phyloP scores from a whole-genome alignment of 2,329 filamentous ascomycete species.

The Claviceps lovelessii region DNA sequence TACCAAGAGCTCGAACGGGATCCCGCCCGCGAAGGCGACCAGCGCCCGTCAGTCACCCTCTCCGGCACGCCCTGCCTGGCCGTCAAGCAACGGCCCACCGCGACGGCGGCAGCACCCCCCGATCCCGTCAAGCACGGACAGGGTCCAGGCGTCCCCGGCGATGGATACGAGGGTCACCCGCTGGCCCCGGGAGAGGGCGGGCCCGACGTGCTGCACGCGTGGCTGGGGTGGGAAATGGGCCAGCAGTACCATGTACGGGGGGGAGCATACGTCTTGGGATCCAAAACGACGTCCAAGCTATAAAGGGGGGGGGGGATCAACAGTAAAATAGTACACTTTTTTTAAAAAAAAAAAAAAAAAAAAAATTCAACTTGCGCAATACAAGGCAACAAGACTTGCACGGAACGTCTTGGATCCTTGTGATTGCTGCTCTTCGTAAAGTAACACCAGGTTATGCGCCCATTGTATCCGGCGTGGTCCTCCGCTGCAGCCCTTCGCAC shows the following conservation, averaged over 20 bases:
- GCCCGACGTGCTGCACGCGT: conserved; percentile 50
- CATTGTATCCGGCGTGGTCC: too few relatives aligned
- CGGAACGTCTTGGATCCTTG: too few relatives aligned
- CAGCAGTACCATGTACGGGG: conserved; percentile 52
- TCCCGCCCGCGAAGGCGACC: conserved; percentile 44
- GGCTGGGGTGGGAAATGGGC: conserved; percentile 66
- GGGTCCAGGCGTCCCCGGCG: conserved; percentile 48
- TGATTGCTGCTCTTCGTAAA: too few relatives aligned
- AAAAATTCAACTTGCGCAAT: too few relatives aligned
- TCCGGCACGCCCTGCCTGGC: conserved; percentile 54
- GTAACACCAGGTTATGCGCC: too few relatives aligned
- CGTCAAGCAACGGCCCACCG: conserved; percentile 33
- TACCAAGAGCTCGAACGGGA: conserved; percentile 53
- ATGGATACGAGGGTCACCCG: conserved; percentile 47
- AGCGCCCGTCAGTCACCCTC: conserved; percentile 56
- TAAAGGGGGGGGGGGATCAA: conserved; percentile 7
- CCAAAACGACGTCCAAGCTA: conserved; percentile 16
- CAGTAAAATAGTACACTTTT: too few relatives aligned
- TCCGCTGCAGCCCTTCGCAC: too few relatives aligned
- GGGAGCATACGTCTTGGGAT: conserved; percentile 42
- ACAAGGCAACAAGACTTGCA: too few relatives aligned
- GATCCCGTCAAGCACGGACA: conserved; percentile 39
- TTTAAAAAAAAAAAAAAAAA: too few relatives aligned
- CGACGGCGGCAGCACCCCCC: not conserved
- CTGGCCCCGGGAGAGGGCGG: conserved; percentile 58